Conservation (phyloP, 306 rosid species). For the Pachyrhizus erosus region DNA sequence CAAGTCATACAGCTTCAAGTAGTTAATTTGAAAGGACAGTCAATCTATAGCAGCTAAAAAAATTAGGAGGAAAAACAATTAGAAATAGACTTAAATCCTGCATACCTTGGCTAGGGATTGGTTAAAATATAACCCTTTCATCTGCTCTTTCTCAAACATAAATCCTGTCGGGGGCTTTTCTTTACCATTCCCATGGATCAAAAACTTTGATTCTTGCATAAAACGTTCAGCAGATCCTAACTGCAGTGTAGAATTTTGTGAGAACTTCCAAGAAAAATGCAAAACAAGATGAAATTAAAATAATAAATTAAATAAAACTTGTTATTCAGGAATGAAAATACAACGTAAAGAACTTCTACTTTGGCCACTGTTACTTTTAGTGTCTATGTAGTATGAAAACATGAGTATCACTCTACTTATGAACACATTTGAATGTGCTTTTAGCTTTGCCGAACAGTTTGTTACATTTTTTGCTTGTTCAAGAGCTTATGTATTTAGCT, state of each 20-base stretch:
- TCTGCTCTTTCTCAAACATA: conserved; percentile 99
- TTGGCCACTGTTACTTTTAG: too few relatives aligned
- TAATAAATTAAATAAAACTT: neutral
- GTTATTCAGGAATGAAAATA: neutral
- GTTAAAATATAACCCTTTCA: conserved; percentile 93
- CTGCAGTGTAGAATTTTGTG: conserved; percentile 54
- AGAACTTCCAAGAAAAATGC: conserved; percentile 13
- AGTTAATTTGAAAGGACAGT: conserved; percentile 27
- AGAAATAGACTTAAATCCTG: conserved; percentile 29
- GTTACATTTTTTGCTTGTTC: too few relatives aligned
- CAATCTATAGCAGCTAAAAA: conserved; percentile 12
- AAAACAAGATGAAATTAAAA: conserved; percentile 15
- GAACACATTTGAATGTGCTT: too few relatives aligned
- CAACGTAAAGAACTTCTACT: neutral
- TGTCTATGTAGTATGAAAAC: too few relatives aligned
- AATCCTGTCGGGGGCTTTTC: conserved; percentile 91
- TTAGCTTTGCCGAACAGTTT: too few relatives aligned
- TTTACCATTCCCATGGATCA: conserved; percentile 88
- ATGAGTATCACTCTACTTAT: too few relatives aligned
- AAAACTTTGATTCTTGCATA: conserved; percentile 82
- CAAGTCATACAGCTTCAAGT: conserved; percentile 28
- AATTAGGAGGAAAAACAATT: neutral
- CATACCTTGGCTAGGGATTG: conserved; percentile 89
- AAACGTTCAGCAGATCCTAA: conserved; percentile 89
- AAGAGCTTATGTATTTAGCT: too few relatives aligned